These are phyloP conservation scores for Porcisia hertigi DNA, from an alignment of 208 protist species.

Conservation along the genomic window DNA sequence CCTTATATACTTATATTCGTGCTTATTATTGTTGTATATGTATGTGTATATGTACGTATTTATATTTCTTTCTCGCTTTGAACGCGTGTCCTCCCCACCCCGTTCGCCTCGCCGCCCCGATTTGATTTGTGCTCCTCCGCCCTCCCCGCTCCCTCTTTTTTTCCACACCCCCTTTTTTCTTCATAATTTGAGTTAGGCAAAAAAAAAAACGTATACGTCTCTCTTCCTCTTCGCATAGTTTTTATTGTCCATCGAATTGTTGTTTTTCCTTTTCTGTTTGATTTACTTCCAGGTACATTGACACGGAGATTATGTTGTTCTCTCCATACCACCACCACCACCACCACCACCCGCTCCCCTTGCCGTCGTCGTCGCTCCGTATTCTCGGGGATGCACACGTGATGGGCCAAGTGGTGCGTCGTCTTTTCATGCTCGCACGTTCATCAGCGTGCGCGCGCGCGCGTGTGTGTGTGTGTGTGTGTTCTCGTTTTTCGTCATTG, in stretches of 20 bases:
- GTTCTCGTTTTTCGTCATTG: too few relatives aligned
- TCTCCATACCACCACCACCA: too few relatives aligned
- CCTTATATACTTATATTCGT: not conserved
- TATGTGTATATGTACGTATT: not conserved
- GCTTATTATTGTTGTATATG: not conserved
- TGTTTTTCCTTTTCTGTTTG: too few relatives aligned
- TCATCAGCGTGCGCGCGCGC: not conserved
- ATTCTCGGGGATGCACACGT: too few relatives aligned
- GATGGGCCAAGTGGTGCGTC: not conserved
- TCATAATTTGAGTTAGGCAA: not conserved
- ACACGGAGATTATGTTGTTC: too few relatives aligned
- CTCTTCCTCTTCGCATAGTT: not conserved
- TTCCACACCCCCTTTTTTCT: not conserved
- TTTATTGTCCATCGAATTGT: too few relatives aligned
- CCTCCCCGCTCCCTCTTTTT: too few relatives aligned
- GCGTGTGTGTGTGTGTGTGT: not conserved
- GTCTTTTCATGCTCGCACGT: not conserved
- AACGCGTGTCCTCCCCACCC: not conserved
- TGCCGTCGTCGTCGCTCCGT: too few relatives aligned
- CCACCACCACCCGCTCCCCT: too few relatives aligned
- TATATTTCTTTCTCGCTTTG: not conserved
- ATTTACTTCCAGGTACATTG: too few relatives aligned
- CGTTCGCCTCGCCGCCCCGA: not conserved
- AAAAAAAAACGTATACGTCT: not conserved
- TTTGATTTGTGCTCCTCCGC: not conserved